Conservation (phyloP, 2,329 filamentous ascomycete species). For the Monosporascus cannonballus region DNA sequence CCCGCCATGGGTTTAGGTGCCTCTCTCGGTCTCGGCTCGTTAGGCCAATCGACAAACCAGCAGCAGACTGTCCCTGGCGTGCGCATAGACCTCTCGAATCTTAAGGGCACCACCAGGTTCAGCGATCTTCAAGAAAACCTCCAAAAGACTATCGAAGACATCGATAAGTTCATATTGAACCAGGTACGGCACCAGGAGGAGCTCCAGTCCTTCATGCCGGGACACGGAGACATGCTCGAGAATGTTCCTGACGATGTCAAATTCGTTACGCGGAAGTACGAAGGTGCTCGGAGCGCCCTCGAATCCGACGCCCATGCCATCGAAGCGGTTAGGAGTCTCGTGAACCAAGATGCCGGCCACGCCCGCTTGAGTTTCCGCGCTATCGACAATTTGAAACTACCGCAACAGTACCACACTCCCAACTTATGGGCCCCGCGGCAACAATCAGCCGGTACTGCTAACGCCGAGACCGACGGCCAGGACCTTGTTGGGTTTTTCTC, state of each 20-base stretch:
- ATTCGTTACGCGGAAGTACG: slow-evolving; percentile 39
- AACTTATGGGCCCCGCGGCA: slow-evolving; percentile 35
- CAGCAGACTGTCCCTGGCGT: slow-evolving; percentile 62
- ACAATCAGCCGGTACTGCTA: slow-evolving; percentile 34
- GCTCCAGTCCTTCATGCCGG: slow-evolving; percentile 61
- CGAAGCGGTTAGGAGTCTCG: slow-evolving; percentile 33
- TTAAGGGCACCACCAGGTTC: slow-evolving; percentile 85
- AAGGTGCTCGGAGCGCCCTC: slow-evolving; percentile 35
- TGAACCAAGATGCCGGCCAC: slow-evolving; percentile 35
- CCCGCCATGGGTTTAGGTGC: slow-evolving; percentile 15
- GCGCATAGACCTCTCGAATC: slow-evolving; percentile 69
- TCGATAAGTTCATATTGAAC: slow-evolving; percentile 74
- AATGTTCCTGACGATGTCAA: slow-evolving; percentile 39
- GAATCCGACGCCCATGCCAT: slow-evolving; percentile 35
- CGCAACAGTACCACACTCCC: slow-evolving; percentile 43
- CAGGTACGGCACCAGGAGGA: slow-evolving; percentile 76
- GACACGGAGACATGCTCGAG: slow-evolving; percentile 48
- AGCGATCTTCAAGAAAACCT: slow-evolving; percentile 80
- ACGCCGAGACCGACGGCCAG: slow-evolving; percentile 43
- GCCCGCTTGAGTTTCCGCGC: slow-evolving; percentile 39
- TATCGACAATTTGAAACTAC: slow-evolving; percentile 40
- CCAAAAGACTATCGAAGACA: slow-evolving; percentile 68
- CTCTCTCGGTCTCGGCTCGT: slow-evolving; percentile 28
- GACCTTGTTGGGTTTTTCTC: slow-evolving; percentile 62
- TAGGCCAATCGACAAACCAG: slow-evolving; percentile 45